phyloP scores from a whole-genome alignment of 768 basidiomycete species.

The Kwoniella sp. region DNA sequence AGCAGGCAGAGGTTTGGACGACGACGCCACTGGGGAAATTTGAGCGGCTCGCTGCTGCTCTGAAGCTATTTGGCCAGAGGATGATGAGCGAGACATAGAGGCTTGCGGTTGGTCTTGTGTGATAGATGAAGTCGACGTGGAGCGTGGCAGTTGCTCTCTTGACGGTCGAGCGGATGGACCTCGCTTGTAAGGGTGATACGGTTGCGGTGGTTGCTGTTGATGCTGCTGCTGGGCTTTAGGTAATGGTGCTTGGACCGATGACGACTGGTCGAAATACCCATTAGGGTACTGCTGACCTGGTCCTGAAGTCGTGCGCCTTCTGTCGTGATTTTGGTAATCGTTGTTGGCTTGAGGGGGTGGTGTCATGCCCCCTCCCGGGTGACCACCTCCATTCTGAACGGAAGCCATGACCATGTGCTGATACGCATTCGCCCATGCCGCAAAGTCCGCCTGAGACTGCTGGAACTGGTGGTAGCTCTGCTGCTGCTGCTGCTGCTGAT shows the following conservation, averaged over 20 bases:
- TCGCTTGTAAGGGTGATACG: constrained; percentile 50
- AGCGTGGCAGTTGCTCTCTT: constrained; percentile 33
- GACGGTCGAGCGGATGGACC: constrained; percentile 35
- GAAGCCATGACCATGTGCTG: constrained; percentile 46
- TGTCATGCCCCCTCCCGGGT: constrained; percentile 29
- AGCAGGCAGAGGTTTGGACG: background rate
- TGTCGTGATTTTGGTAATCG: constrained; percentile 21
- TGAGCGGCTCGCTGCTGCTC: constrained; percentile 2
- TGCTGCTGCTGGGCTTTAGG: constrained; percentile 21
- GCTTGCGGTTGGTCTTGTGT: constrained; percentile 13
- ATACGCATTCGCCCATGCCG: constrained; percentile 51
- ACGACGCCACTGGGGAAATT: background rate
- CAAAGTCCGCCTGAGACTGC: constrained; percentile 47
- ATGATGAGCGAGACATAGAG: constrained; percentile 9
- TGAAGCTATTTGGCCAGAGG: constrained; percentile 17
- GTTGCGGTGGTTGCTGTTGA: constrained; percentile 25
- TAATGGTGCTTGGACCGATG: constrained; percentile 9
- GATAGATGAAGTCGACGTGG: constrained; percentile 20
- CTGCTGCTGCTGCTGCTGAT: constrained; percentile 14
- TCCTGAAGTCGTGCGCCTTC: constrained; percentile 34
- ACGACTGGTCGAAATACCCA: constrained; percentile 18
- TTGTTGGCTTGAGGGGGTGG: constrained; percentile 18
- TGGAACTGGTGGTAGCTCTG: constrained; percentile 44
- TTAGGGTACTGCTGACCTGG: constrained; percentile 12
- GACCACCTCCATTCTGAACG: constrained; percentile 26